Evolutionary conservation across 2,329 filamentous ascomycete genomes (phyloP).

Genomic region (Hymenoscyphus fraxineus): DNA sequence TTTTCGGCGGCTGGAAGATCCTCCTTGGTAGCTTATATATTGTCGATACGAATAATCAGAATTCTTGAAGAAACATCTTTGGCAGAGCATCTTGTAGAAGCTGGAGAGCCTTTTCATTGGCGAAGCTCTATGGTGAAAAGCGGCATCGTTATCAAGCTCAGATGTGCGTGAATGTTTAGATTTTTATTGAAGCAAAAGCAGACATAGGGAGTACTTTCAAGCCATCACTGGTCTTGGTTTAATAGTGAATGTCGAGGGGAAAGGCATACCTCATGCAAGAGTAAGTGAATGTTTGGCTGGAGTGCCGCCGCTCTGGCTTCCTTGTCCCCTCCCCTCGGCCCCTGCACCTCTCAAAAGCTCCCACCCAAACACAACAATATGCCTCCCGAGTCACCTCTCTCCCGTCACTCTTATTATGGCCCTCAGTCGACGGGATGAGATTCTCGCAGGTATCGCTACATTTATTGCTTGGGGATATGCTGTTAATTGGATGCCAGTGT

Average conservation of each 20-base stretch:
- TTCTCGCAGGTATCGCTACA: constrained; percentile 62
- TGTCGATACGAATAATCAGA: neutral
- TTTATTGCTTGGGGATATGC: constrained; percentile 87
- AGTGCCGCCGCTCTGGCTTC: neutral
- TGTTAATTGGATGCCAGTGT: constrained; percentile 74
- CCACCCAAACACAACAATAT: constrained; percentile 28
- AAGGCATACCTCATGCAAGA: neutral
- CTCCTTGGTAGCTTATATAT: constrained; percentile 49
- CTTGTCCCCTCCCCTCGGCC: neutral
- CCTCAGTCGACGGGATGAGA: constrained; percentile 69
- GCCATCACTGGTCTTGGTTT: neutral
- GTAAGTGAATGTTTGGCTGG: neutral
- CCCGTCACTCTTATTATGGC: constrained; percentile 49
- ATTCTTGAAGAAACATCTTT: neutral
- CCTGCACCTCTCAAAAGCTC: neutral
- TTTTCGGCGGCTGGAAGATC: constrained; percentile 67
- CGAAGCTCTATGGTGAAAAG: neutral
- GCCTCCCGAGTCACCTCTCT: constrained; percentile 25
- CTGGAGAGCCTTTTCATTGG: neutral
- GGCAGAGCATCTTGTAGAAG: neutral
- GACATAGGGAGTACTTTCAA: neutral
- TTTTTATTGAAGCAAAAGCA: neutral
- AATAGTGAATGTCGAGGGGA: neutral
- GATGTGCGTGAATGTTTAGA: neutral
- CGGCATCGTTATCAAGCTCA: neutral